A percentile compares a stretch with the other conserved stretches of the same genome.
These are phyloP conservation scores for Lentinula guzmanii DNA, from an alignment of 768 basidiomycete species.

Conservation along the genomic window DNA sequence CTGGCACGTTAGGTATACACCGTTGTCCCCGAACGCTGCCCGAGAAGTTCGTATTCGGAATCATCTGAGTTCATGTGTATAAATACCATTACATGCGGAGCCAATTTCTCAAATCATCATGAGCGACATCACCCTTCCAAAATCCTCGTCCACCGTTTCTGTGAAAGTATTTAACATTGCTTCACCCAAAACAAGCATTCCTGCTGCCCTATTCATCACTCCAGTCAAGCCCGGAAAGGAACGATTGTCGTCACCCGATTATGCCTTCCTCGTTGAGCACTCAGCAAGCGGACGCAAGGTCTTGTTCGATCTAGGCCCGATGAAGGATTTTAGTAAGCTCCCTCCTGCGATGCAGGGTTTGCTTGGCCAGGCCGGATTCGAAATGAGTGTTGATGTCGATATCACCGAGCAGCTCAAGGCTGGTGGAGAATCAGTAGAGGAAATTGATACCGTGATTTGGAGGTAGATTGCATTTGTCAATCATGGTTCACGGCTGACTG, in stretches of 20 bases:
- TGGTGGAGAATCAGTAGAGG: slow-evolving; percentile 8
- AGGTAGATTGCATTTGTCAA: slow-evolving; percentile 5
- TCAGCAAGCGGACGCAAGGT: slow-evolving; percentile 3
- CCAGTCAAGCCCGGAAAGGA: slow-evolving; percentile 13
- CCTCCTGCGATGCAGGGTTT: slow-evolving; percentile 7
- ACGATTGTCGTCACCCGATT: slow-evolving; percentile 6
- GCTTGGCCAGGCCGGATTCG: background rate
- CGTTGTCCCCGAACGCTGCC: background rate
- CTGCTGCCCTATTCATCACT: slow-evolving; percentile 9
- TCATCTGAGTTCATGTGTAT: background rate
- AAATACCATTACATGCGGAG: background rate
- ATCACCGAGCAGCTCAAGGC: slow-evolving; percentile 11
- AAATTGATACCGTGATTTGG: slow-evolving; percentile 15
- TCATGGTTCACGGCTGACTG: background rate
- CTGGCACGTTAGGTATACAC: background rate
- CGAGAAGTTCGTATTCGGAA: background rate
- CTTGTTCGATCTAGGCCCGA: slow-evolving; percentile 16
- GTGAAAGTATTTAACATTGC: slow-evolving; percentile 12
- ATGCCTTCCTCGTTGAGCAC: slow-evolving; percentile 16
- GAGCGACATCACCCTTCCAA: slow-evolving; percentile 8
- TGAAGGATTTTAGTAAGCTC: slow-evolving; percentile 12
- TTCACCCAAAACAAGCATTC: background rate
- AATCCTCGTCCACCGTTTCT: slow-evolving; percentile 9
- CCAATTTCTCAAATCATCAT: background rate
- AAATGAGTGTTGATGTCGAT: slow-evolving; percentile 9